Conservation (phyloP, 257 asterid species). For the Galeopsis tetrahit region DNA sequence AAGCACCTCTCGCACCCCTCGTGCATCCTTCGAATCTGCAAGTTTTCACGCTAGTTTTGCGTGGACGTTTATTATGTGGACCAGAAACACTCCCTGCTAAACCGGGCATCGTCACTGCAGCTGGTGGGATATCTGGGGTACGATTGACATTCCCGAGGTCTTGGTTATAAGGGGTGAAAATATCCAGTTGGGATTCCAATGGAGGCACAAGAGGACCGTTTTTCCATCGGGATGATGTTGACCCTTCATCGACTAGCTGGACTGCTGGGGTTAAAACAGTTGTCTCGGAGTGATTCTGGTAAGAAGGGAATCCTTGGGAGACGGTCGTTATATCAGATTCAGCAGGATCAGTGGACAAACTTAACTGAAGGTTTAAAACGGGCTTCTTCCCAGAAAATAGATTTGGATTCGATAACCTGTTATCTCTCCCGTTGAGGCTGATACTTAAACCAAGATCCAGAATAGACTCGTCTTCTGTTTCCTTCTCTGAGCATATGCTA, state of each 20-base stretch:
- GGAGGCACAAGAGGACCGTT: constrained; percentile 49
- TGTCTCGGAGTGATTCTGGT: constrained; percentile 32
- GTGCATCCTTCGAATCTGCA: constrained; percentile 59
- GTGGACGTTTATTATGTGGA: constrained; percentile 33
- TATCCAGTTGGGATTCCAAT: constrained; percentile 26
- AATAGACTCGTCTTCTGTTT: constrained; percentile 49
- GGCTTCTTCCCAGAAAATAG: constrained; percentile 40
- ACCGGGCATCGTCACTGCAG: constrained; percentile 18
- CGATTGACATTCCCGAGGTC: constrained; percentile 20
- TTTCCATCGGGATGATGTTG: constrained; percentile 68
- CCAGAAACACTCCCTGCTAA: constrained; percentile 32
- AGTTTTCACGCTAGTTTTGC: constrained; percentile 41
- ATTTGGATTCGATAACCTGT: constrained; percentile 20
- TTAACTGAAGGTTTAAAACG: constrained; percentile 58
- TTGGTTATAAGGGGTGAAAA: constrained; percentile 23
- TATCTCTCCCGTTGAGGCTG: constrained; percentile 37
- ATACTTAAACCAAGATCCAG: constrained; percentile 52
- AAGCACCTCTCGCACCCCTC: constrained; percentile 73
- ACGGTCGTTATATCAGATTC: constrained; percentile 54
- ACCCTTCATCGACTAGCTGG: constrained; percentile 62
- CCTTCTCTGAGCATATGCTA: constrained; percentile 47
- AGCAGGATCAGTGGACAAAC: constrained; percentile 55
- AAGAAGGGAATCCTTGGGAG: constrained; percentile 40
- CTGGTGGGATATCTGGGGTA: constrained; percentile 30
- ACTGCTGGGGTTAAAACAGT: constrained; percentile 29